phyloP scores from a whole-genome alignment of 106 monocot species.

The Cymbidium sinense region DNA sequence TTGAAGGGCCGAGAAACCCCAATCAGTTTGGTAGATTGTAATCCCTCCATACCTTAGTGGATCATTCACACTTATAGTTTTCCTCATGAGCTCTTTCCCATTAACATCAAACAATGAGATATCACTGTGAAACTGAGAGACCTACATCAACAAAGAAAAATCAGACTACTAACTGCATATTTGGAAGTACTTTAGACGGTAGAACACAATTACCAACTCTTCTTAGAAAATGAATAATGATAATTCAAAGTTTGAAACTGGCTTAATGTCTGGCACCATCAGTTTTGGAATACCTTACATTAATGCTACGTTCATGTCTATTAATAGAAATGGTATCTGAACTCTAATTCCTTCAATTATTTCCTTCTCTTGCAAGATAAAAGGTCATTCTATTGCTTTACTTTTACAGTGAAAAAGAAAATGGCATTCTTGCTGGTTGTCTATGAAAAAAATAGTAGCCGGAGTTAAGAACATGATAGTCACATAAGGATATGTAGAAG shows the following conservation, averaged over 20 bases:
- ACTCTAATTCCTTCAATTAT: not conserved
- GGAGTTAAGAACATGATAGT: not conserved
- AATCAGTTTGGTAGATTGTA: conserved; percentile 95
- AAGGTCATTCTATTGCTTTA: not conserved
- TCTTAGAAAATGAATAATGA: not conserved
- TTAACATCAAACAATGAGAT: conserved; percentile 63
- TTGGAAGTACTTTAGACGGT: too few species aligned
- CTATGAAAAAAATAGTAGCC: not conserved
- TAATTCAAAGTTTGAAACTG: not conserved
- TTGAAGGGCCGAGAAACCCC: conserved; percentile 94
- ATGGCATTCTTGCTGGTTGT: not conserved
- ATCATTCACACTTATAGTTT: conserved; percentile 97
- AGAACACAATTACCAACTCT: not conserved
- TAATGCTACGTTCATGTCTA: not conserved
- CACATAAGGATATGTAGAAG: conserved; percentile 1
- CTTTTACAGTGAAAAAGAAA: not conserved
- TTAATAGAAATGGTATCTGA: not conserved
- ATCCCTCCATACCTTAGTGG: conserved; percentile 84
- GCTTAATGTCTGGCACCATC: not conserved
- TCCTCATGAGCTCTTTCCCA: conserved; percentile 84
- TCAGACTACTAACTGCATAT: too few species aligned
- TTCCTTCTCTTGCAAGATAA: not conserved
- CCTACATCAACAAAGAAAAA: conserved; percentile 26
- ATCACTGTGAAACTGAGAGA: conserved; percentile 87
- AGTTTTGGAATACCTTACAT: not conserved